Percentiles rank a stretch among this genome's conserved stretches.
Conservation (phyloP, 306 rosid genomes). For the Castanospermum australe region DNA sequence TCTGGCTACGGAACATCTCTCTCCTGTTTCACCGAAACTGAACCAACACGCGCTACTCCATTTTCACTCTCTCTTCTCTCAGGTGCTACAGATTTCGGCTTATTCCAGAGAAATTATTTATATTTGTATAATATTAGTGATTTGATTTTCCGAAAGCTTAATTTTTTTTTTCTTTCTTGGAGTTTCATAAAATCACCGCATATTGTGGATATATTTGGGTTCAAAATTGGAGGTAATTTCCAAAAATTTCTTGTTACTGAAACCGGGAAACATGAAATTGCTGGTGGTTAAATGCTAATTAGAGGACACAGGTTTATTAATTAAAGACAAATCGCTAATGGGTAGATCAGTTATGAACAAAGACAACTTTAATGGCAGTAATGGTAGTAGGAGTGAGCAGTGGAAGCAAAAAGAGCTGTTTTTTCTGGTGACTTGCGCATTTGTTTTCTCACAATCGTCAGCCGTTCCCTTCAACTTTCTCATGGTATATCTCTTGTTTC, state of each 20-base stretch:
- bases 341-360: conserved; percentile 33
- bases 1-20: no score
- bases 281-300: not conserved
- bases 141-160: no score
- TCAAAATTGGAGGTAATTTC: not conserved
- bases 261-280: conserved; percentile 14
- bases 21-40: no score
- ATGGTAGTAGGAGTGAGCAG: conserved; percentile 11
- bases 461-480: conserved; percentile 73
- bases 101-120: no score
- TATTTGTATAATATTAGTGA: no score
- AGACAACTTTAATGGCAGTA: conserved; percentile 17
- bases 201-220: not conserved
- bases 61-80: no score
- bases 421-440: conserved; percentile 61
- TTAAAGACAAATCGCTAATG: conserved; percentile 13
- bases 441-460: conserved; percentile 67
- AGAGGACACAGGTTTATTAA: not conserved
- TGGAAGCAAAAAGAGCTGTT: conserved; percentile 56
- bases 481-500: conserved; percentile 45
- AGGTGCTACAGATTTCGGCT: no score
- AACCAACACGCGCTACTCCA: no score
- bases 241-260: not conserved
- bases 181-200: not conserved
- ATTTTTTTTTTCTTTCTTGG: not conserved